Evolutionary conservation across 768 basidiomycete species (phyloP), one percentile per base, ranked within the genome.

Genomic region (Pholiota conissans): DNA sequence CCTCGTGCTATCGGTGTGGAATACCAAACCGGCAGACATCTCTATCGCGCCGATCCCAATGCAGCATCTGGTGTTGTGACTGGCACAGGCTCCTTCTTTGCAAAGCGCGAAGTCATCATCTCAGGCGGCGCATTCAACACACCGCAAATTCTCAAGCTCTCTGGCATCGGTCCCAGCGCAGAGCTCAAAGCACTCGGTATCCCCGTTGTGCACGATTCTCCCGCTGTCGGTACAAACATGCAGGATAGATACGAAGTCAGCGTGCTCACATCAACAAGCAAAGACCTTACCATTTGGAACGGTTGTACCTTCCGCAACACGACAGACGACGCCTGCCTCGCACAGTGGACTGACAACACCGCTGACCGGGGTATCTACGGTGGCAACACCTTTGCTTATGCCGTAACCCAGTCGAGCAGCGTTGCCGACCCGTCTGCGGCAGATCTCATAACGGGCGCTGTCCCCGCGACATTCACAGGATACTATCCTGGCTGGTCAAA

Each of bases 71-170:
- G 27, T 18, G 6, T 27, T 32, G 55, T 66, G n/a, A 59, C 70
- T 5, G 71, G 63, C 27, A 72, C 67, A 5, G 52, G 64, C 20
- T 75, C 77, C 10, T 78, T 85, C 55, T 75, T 71, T 29, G 84
- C 83, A 20, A 76, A 70, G 55, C 84, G 81, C 65, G 86, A 87
- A 66, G 84, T 84, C 52, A 78, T 86, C 49, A 65, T 82, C 46
- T 65, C 79, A 9, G 79, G 74, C 11, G 83, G 83, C 45, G 71
- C 77, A 2, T 69, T 84, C 45, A 79, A 79, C 32, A 78, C 74
- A 52, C 81, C 84, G 2, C 77, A 81, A 11, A 72, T 85, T 14
- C 69, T 86, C 10, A 72, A 81, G 71, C 72, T 75, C 6, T 82
- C 80, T 51, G 84, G 84, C 49, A 74, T 86, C 50, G 84, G 84